Percentiles rank a stretch among this genome's conserved stretches.
Evolutionary conservation across 2,329 filamentous ascomycete species (phyloP).

Genomic region (Neopestalotiopsis sp.): DNA sequence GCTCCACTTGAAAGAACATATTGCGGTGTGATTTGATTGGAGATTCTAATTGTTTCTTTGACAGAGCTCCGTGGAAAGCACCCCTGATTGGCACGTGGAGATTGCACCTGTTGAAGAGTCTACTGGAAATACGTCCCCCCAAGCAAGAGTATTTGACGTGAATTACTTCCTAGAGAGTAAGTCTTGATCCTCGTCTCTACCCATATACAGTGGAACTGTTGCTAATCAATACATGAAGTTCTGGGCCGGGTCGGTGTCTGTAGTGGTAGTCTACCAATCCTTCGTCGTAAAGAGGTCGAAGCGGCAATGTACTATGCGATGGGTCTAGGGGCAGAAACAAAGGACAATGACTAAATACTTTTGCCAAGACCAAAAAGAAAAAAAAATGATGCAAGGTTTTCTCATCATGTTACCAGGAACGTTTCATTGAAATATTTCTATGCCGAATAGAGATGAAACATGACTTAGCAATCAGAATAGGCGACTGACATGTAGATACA

Average conservation of each 20-base stretch:
- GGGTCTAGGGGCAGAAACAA: not conserved
- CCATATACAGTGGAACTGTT: not conserved
- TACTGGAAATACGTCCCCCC: not conserved
- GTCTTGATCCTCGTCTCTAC: not conserved
- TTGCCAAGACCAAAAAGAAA: too few relatives aligned
- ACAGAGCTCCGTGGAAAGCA: not conserved
- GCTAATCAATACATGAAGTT: not conserved
- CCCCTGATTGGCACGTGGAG: not conserved
- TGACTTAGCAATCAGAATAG: too few relatives aligned
- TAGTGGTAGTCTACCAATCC: not conserved
- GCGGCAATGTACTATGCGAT: slow-evolving; percentile 1
- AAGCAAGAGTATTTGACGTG: not conserved
- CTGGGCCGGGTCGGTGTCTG: not conserved
- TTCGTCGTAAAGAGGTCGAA: not conserved
- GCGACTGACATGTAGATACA: too few relatives aligned
- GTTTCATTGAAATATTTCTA: too few relatives aligned
- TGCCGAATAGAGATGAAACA: too few relatives aligned
- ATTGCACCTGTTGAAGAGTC: not conserved
- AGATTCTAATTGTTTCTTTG: not conserved
- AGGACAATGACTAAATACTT: not conserved
- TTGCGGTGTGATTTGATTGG: not conserved
- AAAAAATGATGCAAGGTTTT: too few relatives aligned
- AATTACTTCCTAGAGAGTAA: not conserved
- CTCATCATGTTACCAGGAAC: too few relatives aligned
- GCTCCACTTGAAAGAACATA: not conserved